Percentiles rank a stretch among this genome's conserved stretches.
Evolutionary conservation across 768 basidiomycete genomes (phyloP).

Genomic region (Gloeostereum incarnatum): DNA sequence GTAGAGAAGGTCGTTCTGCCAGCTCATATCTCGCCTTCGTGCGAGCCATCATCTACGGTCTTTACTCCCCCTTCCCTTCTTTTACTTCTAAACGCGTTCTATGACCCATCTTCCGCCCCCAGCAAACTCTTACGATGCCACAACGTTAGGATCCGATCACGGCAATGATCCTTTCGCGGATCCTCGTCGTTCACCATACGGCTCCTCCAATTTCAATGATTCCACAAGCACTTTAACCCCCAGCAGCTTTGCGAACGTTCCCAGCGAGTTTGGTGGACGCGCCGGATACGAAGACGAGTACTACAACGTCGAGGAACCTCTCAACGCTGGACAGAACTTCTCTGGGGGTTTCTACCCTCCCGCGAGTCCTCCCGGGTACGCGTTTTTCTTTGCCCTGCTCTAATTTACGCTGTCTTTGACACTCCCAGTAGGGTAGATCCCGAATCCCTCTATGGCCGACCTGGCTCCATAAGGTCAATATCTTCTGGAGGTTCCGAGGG

Average conservation of each 20-base stretch:
- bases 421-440: conserved; percentile 40
- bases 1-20: no score
- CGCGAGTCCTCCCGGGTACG: conserved; percentile 32
- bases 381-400: no score
- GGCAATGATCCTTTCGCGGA: conserved; percentile 63
- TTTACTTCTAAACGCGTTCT: no score
- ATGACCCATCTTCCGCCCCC: no score
- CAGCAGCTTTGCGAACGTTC: no score
- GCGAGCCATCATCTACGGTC: no score
- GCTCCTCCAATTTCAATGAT: conserved; percentile 46
- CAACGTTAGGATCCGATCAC: no score
- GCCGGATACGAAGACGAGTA: conserved; percentile 58
- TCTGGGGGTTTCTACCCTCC: conserved; percentile 69
- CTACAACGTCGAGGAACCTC: conserved; percentile 65
- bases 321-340: conserved; percentile 50
- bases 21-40: no score
- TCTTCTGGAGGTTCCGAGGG: conserved; percentile 51
- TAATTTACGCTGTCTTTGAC: conserved; percentile 1
- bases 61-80: no score
- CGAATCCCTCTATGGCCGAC: conserved; percentile 47
- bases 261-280: conserved; percentile 22
- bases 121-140: no score
- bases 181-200: conserved; percentile 47
- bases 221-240: no score
- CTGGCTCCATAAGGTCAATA: conserved; percentile 41